These are phyloP conservation scores for Salix exigua DNA, from an alignment of 345 rosid species.

Conservation along the genomic window DNA sequence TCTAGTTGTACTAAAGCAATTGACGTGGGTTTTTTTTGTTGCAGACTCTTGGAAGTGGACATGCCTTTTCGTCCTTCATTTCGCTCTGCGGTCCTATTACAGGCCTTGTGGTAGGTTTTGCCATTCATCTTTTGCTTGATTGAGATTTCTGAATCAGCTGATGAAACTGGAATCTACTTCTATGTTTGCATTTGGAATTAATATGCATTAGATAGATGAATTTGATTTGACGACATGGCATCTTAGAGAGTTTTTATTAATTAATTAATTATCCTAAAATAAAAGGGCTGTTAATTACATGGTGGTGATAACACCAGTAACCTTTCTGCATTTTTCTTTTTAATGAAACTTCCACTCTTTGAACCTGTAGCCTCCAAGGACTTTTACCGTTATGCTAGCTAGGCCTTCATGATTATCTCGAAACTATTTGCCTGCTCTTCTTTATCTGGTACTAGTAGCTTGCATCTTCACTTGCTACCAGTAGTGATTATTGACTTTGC, in stretches of 20 bases:
- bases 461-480: not conserved
- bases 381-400: not conserved
- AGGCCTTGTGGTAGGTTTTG: conserved; percentile 88
- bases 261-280: not conserved
- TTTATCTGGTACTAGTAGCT: not conserved
- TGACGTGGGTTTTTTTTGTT: not conserved
- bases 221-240: not conserved
- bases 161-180: not conserved
- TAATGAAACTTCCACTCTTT: not conserved
- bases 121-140: not conserved
- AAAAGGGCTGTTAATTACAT: too few relatives aligned
- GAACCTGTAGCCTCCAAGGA: not conserved
- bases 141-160: not conserved
- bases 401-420: not conserved
- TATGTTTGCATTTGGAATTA: not conserved
- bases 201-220: not conserved
- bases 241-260: not conserved
- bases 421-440: not conserved
- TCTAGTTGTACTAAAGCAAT: not conserved
- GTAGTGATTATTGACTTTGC: not conserved
- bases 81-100: conserved; percentile 98
- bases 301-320: too few relatives aligned
- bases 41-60: conserved; percentile 94
- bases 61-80: conserved; percentile 95
- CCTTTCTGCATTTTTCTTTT: not conserved